Evolutionary conservation across 306 rosid species (phyloP).

Genomic region (Malus sieversii): DNA sequence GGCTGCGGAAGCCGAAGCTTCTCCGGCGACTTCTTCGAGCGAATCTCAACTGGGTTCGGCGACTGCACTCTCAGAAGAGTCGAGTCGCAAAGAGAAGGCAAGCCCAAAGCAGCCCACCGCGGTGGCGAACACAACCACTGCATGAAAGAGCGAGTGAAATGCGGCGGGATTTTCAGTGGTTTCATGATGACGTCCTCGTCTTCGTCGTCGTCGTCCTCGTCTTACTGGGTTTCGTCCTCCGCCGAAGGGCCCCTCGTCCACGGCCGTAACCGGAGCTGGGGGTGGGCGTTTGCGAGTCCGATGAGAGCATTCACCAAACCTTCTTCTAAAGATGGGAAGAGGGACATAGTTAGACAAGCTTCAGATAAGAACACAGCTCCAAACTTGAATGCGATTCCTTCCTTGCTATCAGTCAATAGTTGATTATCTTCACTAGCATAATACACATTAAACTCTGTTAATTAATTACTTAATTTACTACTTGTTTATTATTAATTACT

Average conservation of each 20-base stretch:
- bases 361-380: conserved; percentile 52
- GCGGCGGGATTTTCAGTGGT: conserved; percentile 85
- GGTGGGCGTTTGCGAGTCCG: conserved; percentile 94
- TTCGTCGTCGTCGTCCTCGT: conserved; percentile 59
- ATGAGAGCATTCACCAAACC: conserved; percentile 76
- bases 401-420: conserved; percentile 57
- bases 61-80: conserved; percentile 88
- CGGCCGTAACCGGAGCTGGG: conserved; percentile 58
- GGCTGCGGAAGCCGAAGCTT: conserved; percentile 97
- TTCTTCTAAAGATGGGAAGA: conserved; percentile 31
- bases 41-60: conserved; percentile 96
- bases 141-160: conserved; percentile 68
- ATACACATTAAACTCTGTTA: conserved; percentile 7
- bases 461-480: conserved; percentile 1
- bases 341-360: conserved; percentile 44
- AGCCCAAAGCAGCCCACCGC: conserved; percentile 26
- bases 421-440: not conserved
- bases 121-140: conserved; percentile 24
- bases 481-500: conserved; percentile 1
- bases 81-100: conserved; percentile 87
- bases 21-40: conserved; percentile 87
- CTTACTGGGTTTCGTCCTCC: conserved; percentile 73
- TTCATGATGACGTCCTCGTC: conserved; percentile 76
- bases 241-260: conserved; percentile 35
- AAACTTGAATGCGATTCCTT: conserved; percentile 65